A percentile compares a stretch with the other conserved stretches of the same genome.
Evolutionary conservation across 306 rosid genomes (phyloP).

Genomic region (Vigna mungo): DNA sequence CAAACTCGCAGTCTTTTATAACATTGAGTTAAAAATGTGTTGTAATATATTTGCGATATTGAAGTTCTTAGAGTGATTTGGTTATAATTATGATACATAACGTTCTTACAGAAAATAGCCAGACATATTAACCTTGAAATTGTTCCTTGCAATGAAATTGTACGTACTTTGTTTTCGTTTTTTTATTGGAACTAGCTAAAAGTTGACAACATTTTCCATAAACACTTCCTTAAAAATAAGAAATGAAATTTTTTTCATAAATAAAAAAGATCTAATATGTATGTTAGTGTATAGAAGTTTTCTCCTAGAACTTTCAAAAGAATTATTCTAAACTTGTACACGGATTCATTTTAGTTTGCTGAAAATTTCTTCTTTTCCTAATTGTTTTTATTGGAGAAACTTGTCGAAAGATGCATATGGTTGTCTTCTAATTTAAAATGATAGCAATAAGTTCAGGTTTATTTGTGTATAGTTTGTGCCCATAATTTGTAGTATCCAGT

Average conservation of each 20-base stretch:
- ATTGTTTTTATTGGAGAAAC: no score
- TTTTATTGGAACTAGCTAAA: not conserved
- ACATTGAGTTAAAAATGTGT: constrained; percentile 33
- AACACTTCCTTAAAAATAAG: no score
- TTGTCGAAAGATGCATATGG: not conserved
- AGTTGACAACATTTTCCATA: not conserved
- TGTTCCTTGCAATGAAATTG: not conserved
- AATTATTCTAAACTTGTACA: no score
- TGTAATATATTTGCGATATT: constrained; percentile 29
- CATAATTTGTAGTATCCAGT: not conserved
- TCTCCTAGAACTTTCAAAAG: no score
- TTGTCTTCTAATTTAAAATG: not conserved
- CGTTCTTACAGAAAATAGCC: not conserved
- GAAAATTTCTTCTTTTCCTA: no score
- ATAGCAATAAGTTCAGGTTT: not conserved
- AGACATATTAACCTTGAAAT: not conserved
- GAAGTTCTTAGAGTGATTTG: constrained; percentile 25
- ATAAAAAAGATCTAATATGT: no score
- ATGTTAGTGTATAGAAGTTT: no score
- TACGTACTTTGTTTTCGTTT: not conserved
- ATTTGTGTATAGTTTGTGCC: not conserved
- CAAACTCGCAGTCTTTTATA: constrained; percentile 28
- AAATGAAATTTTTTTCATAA: no score
- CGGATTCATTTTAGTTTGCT: no score
- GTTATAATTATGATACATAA: constrained; percentile 10